phyloP scores from a whole-genome alignment of 2,329 filamentous ascomycete genomes.

The Periconia macrospinosa region DNA sequence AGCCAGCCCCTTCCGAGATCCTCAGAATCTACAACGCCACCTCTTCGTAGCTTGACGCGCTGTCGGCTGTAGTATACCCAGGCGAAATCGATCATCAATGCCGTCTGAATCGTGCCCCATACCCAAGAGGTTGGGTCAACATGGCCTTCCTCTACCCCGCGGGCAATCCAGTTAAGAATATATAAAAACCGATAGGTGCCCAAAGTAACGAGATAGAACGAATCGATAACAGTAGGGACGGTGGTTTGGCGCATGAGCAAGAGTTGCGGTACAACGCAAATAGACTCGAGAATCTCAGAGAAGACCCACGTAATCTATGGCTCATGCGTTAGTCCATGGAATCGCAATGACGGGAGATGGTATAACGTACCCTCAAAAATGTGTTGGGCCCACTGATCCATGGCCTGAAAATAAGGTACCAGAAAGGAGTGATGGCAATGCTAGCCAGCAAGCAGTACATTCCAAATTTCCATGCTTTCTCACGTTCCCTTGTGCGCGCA shows the following conservation, averaged over 20 bases:
- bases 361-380: conserved; percentile 44
- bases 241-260: conserved; percentile 91
- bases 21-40: conserved; percentile 86
- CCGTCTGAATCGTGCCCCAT: conserved; percentile 87
- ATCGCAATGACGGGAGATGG: neutral
- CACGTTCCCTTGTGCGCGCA: conserved; percentile 83
- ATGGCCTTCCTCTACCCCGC: conserved; percentile 60
- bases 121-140: conserved; percentile 76
- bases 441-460: conserved; percentile 68
- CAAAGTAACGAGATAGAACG: conserved; percentile 88
- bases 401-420: conserved; percentile 67
- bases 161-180: conserved; percentile 86
- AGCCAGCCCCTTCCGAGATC: conserved; percentile 86
- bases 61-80: conserved; percentile 97
- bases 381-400: conserved; percentile 45
- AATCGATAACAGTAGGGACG: conserved; percentile 93
- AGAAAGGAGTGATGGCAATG: conserved; percentile 69
- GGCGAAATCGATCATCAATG: conserved; percentile 89
- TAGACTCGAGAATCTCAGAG: conserved; percentile 87
- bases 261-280: conserved; percentile 88
- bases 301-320: conserved; percentile 79
- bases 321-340: neutral
- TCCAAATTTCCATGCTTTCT: conserved; percentile 92
- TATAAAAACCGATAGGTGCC: conserved; percentile 89
- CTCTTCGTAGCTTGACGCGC: conserved; percentile 87